These are phyloP conservation scores for Candida golubevii DNA, from an alignment of 805 yeast species.

Conservation along the genomic window DNA sequence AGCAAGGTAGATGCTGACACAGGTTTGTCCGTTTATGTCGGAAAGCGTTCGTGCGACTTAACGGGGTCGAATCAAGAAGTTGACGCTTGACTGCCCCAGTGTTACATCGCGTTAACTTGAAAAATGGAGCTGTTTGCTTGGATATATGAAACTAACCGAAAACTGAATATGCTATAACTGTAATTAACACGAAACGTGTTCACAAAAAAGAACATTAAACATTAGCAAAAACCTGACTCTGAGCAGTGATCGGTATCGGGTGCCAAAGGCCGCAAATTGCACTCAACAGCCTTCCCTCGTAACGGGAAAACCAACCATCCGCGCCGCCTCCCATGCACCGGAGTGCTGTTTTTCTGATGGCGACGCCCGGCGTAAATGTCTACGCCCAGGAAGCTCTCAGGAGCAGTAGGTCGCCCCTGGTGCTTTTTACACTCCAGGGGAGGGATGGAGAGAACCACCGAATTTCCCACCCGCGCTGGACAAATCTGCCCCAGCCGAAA, in stretches of 20 bases:
- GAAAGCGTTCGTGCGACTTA: too few relatives aligned
- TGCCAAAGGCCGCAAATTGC: conserved; percentile 56
- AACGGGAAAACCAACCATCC: conserved; percentile 47
- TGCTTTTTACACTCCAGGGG: conserved; percentile 3
- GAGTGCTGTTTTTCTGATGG: conserved; percentile 46
- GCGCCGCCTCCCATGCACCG: conserved; percentile 51
- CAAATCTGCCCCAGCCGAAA: conserved; percentile 2
- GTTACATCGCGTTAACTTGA: too few relatives aligned
- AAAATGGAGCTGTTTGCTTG: too few relatives aligned
- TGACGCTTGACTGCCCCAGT: too few relatives aligned
- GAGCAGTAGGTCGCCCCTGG: conserved; percentile 30
- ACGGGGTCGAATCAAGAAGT: too few relatives aligned
- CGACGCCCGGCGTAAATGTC: conserved; percentile 50
- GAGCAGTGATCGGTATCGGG: conserved; percentile 63
- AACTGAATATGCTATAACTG: too few relatives aligned
- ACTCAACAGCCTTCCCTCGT: conserved; percentile 46
- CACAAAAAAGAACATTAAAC: background rate
- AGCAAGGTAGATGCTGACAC: too few relatives aligned
- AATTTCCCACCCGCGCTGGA: conserved; percentile 54
- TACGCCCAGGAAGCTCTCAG: conserved; percentile 56
- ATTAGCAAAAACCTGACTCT: conserved; percentile 33
- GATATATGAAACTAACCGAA: too few relatives aligned
- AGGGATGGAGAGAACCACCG: conserved; percentile 53
- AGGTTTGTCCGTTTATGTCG: too few relatives aligned
- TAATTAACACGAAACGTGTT: too few relatives aligned